Evolutionary conservation across 2,329 filamentous ascomycete genomes (phyloP).

Genomic region (Diplodia scrobiculata): DNA sequence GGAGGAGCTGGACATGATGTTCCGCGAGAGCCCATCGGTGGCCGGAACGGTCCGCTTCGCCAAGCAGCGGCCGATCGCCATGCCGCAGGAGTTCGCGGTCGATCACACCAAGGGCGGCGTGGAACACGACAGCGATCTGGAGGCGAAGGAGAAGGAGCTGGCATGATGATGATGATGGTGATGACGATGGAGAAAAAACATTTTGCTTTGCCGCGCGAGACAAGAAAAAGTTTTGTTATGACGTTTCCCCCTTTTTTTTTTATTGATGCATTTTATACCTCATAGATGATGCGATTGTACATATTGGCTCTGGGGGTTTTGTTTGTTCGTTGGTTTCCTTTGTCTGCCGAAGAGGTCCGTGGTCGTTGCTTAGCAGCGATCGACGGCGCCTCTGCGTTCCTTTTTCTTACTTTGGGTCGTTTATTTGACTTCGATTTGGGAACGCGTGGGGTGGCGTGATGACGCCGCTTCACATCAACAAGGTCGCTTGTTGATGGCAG

Average conservation of each 20-base stretch:
- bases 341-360: constrained; percentile 19
- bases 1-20: constrained; percentile 50
- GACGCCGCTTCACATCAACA: constrained; percentile 16
- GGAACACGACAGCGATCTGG: constrained; percentile 19
- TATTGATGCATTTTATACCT: not conserved
- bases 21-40: constrained; percentile 44
- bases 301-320: not conserved
- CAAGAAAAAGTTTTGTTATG: not conserved
- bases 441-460: not conserved
- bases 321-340: not conserved
- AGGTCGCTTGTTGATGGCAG: constrained; percentile 16
- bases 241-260: not conserved
- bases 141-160: constrained; percentile 1
- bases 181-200: not conserved
- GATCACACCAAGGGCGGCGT: constrained; percentile 18
- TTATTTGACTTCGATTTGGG: not conserved
- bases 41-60: constrained; percentile 34
- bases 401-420: not conserved
- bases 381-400: constrained; percentile 14
- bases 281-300: not conserved
- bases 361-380: not conserved
- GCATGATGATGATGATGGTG: not conserved
- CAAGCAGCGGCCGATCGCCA: constrained; percentile 19
- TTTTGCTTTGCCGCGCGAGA: not conserved
- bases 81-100: constrained; percentile 22